Evolutionary conservation across 108 stramenopile species (phyloP), one percentile per base, ranked within the genome.

Genomic region (Cyclotella choctawhatcheeana): DNA sequence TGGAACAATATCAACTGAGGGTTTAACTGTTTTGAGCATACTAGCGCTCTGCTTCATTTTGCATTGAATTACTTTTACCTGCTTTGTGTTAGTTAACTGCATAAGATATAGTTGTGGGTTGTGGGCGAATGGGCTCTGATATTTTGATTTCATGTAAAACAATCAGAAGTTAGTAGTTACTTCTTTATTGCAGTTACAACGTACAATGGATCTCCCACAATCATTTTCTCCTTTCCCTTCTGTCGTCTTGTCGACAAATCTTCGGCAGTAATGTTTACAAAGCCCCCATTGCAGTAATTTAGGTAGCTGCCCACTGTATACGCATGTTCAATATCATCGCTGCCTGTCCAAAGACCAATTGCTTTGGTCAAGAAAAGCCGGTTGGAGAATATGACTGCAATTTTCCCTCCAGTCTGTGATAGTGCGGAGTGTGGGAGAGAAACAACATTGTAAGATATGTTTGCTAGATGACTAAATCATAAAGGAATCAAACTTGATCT

Each of bases 301-400:
- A 94, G 63, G 64, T 94, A 94, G 17, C 71, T 76, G 0, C 79
- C 88, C 2, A 94, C 93, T 8, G 85, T 90, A 59, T 88, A 94
- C 14, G 90, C 87, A 77, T 98, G 97, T 63, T 97, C 97, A 54
- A 95, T 69, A 69, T 98, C 97, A 67, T 97, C 96, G 13, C 92
- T 91, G 8, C 93, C 93, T 0, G 93, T 94, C 93, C 93, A 84
- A 0, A 93, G 66, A 21, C 86, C 73, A 55, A 88, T 75, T 21
- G 87, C 92, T 81, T 98, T 98, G 61, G 74, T 91, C 12, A 97
- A 60, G 71, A 98, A 98, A 25, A 97, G 79, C 45, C 97, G 86
- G 74, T 98, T 98, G 33, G 93, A 94, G 70, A 97, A 94, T n/a
- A 94, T 30, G 66, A 98, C 87, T 45, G 95, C 91, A 32, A 91